Percentiles rank a stretch among this genome's conserved stretches.
Evolutionary conservation across 495 filamentous ascomycete genomes (phyloP).

Genomic region (Hypoxylon intermedium): DNA sequence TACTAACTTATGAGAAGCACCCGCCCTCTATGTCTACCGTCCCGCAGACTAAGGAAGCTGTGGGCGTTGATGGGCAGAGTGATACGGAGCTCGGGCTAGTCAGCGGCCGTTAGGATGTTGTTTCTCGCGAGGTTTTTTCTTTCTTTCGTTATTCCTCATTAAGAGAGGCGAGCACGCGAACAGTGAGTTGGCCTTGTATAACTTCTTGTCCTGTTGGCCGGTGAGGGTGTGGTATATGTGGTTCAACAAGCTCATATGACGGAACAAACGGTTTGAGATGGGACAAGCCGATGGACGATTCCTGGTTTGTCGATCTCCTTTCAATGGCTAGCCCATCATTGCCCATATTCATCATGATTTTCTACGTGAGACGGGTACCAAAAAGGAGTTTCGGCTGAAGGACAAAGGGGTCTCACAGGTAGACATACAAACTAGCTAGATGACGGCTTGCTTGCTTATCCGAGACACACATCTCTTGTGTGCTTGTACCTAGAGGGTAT

Average conservation of each 20-base stretch:
- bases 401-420: no score
- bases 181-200: neutral
- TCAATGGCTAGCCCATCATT: neutral
- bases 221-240: no score
- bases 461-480: no score
- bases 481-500: neutral
- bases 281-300: neutral
- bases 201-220: neutral
- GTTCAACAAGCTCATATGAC: neutral
- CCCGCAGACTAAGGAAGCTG: slow-evolving; percentile 38
- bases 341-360: neutral
- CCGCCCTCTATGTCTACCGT: slow-evolving; percentile 36
- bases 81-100: slow-evolving; percentile 35
- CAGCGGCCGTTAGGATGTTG: neutral
- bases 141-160: no score
- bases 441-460: neutral
- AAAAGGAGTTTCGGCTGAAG: neutral
- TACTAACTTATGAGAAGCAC: slow-evolving; percentile 30
- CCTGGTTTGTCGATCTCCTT: neutral
- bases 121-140: neutral
- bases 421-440: neutral
- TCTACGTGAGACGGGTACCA: neutral
- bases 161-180: no score
- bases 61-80: slow-evolving; percentile 37
- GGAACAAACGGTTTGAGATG: neutral